Percentiles rank a stretch among this genome's conserved stretches.
These are phyloP conservation scores for Candida sp. DNA, from an alignment of 1,139 yeast species.

Conservation along the genomic window DNA sequence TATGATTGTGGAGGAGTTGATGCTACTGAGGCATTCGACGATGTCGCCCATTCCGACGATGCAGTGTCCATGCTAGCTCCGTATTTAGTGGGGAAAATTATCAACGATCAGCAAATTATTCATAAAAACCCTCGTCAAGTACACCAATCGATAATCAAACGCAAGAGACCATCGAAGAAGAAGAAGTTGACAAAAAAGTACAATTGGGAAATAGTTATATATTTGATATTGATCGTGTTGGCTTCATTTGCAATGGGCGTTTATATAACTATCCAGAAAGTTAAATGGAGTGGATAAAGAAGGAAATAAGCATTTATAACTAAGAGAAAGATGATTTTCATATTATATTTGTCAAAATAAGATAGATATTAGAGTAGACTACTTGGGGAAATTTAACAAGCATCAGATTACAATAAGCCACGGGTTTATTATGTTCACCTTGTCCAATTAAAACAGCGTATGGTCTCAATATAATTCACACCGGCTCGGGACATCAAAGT, in stretches of 20 bases:
- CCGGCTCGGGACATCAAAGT: too few species aligned
- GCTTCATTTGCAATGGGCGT: constrained; percentile 23
- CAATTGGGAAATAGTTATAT: constrained; percentile 15
- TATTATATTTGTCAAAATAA: too few species aligned
- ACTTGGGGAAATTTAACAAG: too few species aligned
- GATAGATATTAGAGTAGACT: too few species aligned
- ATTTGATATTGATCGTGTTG: constrained; percentile 16
- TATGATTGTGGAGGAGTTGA: constrained; percentile 73
- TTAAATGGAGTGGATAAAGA: constrained; percentile 18
- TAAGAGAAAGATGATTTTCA: too few species aligned
- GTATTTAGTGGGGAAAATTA: constrained; percentile 31
- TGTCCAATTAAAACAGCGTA: too few species aligned
- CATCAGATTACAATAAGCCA: too few species aligned
- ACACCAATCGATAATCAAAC: neutral
- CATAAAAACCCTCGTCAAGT: constrained; percentile 2
- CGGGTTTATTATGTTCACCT: too few species aligned
- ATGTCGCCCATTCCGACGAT: constrained; percentile 46
- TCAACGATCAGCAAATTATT: constrained; percentile 13
- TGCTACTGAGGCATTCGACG: constrained; percentile 59
- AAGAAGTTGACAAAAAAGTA: constrained; percentile 8
- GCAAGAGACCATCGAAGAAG: constrained; percentile 6
- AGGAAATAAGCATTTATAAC: too few species aligned
- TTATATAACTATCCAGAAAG: constrained; percentile 24
- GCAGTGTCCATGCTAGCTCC: constrained; percentile 41
- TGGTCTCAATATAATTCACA: too few species aligned